phyloP scores from a whole-genome alignment of 1,284 basidiomycete genomes.

The Thecaphora thlaspeos region DNA sequence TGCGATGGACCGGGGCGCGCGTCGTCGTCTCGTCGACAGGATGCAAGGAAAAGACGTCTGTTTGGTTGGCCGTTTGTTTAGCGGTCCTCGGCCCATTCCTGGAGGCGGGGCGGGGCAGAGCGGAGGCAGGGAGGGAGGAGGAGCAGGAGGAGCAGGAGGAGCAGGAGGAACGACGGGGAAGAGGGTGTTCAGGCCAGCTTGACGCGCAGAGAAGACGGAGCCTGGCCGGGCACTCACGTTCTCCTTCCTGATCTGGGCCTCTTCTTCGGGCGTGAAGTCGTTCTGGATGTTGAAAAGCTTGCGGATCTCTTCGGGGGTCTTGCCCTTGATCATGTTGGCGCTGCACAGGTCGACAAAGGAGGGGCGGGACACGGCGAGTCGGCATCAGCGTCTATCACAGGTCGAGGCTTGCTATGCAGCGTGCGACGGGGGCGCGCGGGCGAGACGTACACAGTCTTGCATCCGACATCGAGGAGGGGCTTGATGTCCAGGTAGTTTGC shows the following conservation, averaged over 20 bases:
- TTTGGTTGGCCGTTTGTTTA: constrained; percentile 9
- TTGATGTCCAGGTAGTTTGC: constrained; percentile 99
- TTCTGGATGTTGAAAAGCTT: constrained; percentile 78
- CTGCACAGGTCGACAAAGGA: constrained; percentile 13
- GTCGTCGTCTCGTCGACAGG: too few relatives aligned
- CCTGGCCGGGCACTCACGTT: constrained; percentile 67
- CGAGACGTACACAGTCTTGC: constrained; percentile 80
- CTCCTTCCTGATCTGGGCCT: constrained; percentile 99
- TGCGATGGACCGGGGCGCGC: too few relatives aligned
- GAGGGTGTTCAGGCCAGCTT: neutral
- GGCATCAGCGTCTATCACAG: too few relatives aligned
- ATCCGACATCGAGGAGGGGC: constrained; percentile 94
- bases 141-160: too few relatives aligned
- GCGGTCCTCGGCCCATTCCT: constrained; percentile 57
- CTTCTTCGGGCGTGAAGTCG: constrained; percentile 98
- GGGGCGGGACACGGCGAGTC: neutral
- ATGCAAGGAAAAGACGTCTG: too few relatives aligned
- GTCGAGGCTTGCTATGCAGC: too few relatives aligned
- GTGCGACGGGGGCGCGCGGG: too few relatives aligned
- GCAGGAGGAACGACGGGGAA: constrained; percentile 1
- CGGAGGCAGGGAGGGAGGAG: neutral
- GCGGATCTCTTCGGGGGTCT: constrained; percentile 92
- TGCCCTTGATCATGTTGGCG: constrained; percentile 99
- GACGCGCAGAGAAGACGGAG: too few relatives aligned
- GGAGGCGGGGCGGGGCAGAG: neutral